Base-by-base conservation (phyloP, 768 basidiomycete genomes). In the Suillus brevipes region DNA sequence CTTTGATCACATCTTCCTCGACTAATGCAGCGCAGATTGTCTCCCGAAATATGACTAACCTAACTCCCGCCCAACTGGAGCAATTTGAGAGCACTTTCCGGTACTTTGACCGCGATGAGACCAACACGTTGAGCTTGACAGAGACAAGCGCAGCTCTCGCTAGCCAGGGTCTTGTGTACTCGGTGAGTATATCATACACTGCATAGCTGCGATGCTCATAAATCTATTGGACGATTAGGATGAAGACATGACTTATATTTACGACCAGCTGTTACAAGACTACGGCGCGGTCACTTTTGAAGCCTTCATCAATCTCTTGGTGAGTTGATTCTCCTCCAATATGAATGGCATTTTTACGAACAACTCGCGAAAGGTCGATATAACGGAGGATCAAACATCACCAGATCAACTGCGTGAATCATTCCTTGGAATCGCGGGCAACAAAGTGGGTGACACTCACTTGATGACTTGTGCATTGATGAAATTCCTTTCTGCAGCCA, bases 51-150 rank as follows among this genome's bases (percentile, higher is more conserved):
- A 89, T 94, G 86, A 92, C 94, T 31, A 97, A 98, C 74, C 78
- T 99, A 67, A 97, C 97, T 0, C 95, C 97, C 0, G 95, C 94
- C 16, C 94, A 95, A 73, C 82, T 99, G 28, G 97, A 99, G 73
- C 95, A 98, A 73, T 97, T 97, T 69, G 97, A 99, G 77, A 88
- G 90, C 74, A 97, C 95, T 1, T 99, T 99, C 88, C 87, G 96
- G 60, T 96, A 98, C 79, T 99, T 99, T 72, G 97, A 98, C 77
- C 88, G 88, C 67, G 95, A 98, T 69, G 91, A 93, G 70, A 88
- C 90, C 45, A 97, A 98, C 73, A 95, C 94, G 0, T 85, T 99
- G 45, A 87, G 84, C 65, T 73, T 89, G 65, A 83, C 92, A 7
- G 95, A 98, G 77, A 91, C 97, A 85, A 86, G 90, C n/a, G 93